Evolutionary conservation across 2,329 filamentous ascomycete genomes (phyloP).

Genomic region (Fusarium siculi): DNA sequence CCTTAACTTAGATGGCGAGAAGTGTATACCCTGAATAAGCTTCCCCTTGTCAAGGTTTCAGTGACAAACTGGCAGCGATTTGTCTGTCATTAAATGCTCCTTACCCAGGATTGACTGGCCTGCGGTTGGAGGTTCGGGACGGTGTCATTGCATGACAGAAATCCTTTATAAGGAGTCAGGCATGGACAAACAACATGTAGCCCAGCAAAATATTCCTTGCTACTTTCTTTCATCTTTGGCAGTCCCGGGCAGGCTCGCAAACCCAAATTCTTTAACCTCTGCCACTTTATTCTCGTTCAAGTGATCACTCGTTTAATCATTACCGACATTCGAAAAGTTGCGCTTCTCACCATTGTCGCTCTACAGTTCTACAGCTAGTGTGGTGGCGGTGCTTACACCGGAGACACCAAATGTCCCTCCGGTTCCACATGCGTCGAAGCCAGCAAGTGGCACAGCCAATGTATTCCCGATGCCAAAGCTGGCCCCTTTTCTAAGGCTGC

Average conservation of each 20-base stretch:
- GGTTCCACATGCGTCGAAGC: constrained; percentile 25
- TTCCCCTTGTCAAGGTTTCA: constrained; percentile 15
- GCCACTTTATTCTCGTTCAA: constrained; percentile 9
- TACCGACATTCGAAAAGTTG: constrained; percentile 26
- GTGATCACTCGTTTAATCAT: constrained; percentile 1
- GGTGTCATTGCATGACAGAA: background rate
- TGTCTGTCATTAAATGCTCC: background rate
- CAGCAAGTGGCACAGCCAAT: constrained; percentile 40
- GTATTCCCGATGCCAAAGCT: constrained; percentile 12
- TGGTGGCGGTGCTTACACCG: constrained; percentile 22
- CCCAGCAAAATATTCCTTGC: constrained; percentile 9
- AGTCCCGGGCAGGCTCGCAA: constrained; percentile 25
- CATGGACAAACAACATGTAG: background rate
- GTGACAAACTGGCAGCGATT: background rate
- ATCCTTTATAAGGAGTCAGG: constrained; percentile 9
- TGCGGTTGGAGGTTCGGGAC: background rate
- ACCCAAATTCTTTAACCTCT: constrained; percentile 12
- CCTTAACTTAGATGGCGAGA: constrained; percentile 8
- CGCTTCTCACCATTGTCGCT: constrained; percentile 33
- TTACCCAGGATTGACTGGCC: background rate
- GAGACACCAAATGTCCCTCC: constrained; percentile 28
- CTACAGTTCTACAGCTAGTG: constrained; percentile 35
- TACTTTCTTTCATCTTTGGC: constrained; percentile 21
- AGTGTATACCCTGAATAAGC: background rate
- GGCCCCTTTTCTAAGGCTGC: background rate